These are phyloP conservation scores for Boletales sp. DNA, from an alignment of 768 basidiomycete genomes.

Conservation along the genomic window DNA sequence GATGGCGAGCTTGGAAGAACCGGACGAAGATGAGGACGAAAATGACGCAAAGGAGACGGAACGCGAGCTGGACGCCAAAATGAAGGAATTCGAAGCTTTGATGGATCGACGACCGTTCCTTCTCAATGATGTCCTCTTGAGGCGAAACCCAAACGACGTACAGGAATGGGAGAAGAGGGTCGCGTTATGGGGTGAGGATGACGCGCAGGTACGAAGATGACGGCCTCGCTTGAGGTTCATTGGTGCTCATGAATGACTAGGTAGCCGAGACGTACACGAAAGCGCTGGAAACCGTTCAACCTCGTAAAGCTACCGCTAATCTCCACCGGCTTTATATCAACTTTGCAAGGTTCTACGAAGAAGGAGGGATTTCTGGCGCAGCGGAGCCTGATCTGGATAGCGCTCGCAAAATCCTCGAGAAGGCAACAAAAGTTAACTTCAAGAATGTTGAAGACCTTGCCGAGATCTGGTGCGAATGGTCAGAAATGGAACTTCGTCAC, in stretches of 20 bases:
- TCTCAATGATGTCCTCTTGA: conserved; percentile 89
- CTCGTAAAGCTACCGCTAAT: conserved; percentile 88
- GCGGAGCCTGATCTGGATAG: conserved; percentile 81
- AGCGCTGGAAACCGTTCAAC: conserved; percentile 83
- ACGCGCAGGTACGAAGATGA: conserved; percentile 67
- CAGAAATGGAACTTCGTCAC: conserved; percentile 94
- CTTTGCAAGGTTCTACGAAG: conserved; percentile 97
- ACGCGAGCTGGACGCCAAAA: conserved; percentile 77
- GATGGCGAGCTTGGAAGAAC: conserved; percentile 80
- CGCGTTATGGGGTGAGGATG: conserved; percentile 88
- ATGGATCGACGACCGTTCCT: conserved; percentile 96
- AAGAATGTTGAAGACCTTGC: conserved; percentile 96
- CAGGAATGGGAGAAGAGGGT: conserved; percentile 99
- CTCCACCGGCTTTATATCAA: conserved; percentile 88
- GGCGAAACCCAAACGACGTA: conserved; percentile 95
- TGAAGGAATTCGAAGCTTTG: conserved; percentile 90
- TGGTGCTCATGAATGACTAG: conserved; percentile 35
- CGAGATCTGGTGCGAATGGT: conserved; percentile 99
- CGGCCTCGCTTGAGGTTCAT: background rate
- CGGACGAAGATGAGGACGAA: conserved; percentile 75
- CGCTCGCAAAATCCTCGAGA: conserved; percentile 91
- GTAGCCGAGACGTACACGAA: conserved; percentile 91
- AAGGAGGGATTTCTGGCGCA: conserved; percentile 77
- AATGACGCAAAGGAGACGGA: conserved; percentile 77
- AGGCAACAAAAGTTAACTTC: conserved; percentile 88